Conservation (phyloP, 305 asterid genomes). For the Solanum hybrid region DNA sequence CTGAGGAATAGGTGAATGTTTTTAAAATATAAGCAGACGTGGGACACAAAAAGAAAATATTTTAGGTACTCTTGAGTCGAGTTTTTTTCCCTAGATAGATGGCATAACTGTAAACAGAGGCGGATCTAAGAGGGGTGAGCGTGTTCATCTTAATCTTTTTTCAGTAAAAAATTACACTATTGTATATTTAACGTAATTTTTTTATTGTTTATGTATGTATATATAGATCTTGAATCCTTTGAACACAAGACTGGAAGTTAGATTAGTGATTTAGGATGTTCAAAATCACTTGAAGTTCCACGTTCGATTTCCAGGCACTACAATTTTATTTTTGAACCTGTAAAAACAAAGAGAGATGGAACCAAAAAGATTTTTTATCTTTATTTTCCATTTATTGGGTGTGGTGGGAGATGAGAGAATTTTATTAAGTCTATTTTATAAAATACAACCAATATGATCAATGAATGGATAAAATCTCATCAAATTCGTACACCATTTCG, state of each 20-base stretch:
- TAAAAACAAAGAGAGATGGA: background rate
- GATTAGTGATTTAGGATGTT: background rate
- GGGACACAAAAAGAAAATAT: background rate
- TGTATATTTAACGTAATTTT: no score
- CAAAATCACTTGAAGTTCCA: background rate
- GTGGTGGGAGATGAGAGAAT: background rate
- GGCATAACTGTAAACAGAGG: background rate
- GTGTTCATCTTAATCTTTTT: background rate
- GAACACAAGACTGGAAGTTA: background rate
- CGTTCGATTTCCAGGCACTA: background rate
- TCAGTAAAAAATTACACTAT: background rate
- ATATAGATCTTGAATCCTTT: no score
- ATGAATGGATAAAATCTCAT: background rate
- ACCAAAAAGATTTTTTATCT: background rate
- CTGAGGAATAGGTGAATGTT: background rate
- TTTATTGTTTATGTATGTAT: background rate
- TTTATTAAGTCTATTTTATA: no score
- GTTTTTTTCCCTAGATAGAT: background rate
- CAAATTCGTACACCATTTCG: background rate
- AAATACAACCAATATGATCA: background rate
- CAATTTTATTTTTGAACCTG: background rate
- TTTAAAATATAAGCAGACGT: background rate
- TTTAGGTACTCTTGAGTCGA: background rate
- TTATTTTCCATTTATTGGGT: background rate
- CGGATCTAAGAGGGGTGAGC: background rate